Evolutionary conservation across 2,329 filamentous ascomycete species (phyloP), one percentile per base, ranked within the genome.

Genomic region (Plectosphaerella cucumerina): DNA sequence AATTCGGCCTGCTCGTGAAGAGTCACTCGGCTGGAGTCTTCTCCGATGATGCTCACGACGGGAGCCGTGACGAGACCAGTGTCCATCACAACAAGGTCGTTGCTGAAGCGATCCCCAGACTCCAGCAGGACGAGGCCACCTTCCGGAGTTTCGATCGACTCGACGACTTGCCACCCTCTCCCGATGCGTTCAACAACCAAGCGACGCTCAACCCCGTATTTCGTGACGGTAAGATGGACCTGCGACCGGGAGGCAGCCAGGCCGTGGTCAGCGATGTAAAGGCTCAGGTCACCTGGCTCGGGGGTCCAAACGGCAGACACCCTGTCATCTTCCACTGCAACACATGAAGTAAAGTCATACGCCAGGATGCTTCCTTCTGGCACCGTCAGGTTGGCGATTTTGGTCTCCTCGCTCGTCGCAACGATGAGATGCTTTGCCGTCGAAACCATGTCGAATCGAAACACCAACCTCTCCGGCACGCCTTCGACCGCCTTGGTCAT

Each of bases 361-460:
- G 46, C 46, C 12, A 48, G 46, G 15, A 48, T 18, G 10, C 31
- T 39, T 5, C 46, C 46, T 4, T 22, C 18, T 14, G 46, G 46
- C 9, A 48, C 12, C 34, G 21, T 23, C 6, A 12, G 6, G 46
- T 20, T 33, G 26, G 5, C 12, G 20, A 39, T 15, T 17, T n/a
- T 41, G 6, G 33, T n/a, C 15, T 35, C 46, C n/a, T 22, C 33
- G n/a, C 33, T 18, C 8, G 17, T 18, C 18, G 20, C 35, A 33
- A 57, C 18, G 56, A 59, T 9, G 55, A 62, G 39, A 20, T 42
- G 39, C n/a, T 17, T 17, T 8, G n/a, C 10, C 52, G 50, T 6
- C 58, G 39, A 18, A 4, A 18, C 39, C n/a, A 42, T 42, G 14
- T 42, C 39, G 39, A 42, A 42, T 17, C 39, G 39, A 12, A 42